Conservation (phyloP, 2,329 filamentous ascomycete genomes). For the Pezicula rhizophila region DNA sequence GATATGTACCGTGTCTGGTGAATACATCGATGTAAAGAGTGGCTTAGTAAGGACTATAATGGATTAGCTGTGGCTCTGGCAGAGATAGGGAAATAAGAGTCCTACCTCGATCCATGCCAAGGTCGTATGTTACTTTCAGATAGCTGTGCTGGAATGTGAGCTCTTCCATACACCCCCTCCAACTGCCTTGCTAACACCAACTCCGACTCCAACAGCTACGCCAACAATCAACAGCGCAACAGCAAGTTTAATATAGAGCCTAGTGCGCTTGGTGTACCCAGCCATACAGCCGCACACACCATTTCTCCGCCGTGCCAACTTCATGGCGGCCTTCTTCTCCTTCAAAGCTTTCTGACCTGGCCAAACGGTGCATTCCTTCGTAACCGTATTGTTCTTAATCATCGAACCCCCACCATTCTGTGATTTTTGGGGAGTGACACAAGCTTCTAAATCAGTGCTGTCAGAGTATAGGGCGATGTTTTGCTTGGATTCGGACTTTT, state of each 20-base stretch:
- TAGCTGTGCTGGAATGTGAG: neutral
- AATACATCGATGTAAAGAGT: too few species aligned
- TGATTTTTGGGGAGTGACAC: slow-evolving; percentile 5
- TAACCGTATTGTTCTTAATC: neutral
- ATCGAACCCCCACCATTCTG: neutral
- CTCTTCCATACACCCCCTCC: slow-evolving; percentile 51
- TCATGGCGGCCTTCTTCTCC: slow-evolving; percentile 51
- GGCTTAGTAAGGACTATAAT: too few species aligned
- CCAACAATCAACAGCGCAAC: slow-evolving; percentile 47
- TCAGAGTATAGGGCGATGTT: slow-evolving; percentile 9
- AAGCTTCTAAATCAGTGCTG: slow-evolving; percentile 18
- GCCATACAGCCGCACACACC: slow-evolving; percentile 46
- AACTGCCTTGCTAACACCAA: slow-evolving; percentile 56
- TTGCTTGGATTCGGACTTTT: slow-evolving; percentile 16
- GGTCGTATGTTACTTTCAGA: too few species aligned
- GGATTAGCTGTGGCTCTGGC: too few species aligned
- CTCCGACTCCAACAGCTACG: slow-evolving; percentile 47
- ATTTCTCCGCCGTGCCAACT: slow-evolving; percentile 48
- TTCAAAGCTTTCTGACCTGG: slow-evolving; percentile 55
- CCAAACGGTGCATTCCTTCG: slow-evolving; percentile 50
- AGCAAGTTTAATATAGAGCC: slow-evolving; percentile 47
- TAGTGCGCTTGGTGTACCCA: slow-evolving; percentile 46
- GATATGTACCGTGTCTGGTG: too few species aligned
- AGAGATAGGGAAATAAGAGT: too few species aligned
- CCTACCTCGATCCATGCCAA: too few species aligned